Evolutionary conservation across 257 asterid genomes (phyloP).

Genomic region (Solanum lycopersicoides): DNA sequence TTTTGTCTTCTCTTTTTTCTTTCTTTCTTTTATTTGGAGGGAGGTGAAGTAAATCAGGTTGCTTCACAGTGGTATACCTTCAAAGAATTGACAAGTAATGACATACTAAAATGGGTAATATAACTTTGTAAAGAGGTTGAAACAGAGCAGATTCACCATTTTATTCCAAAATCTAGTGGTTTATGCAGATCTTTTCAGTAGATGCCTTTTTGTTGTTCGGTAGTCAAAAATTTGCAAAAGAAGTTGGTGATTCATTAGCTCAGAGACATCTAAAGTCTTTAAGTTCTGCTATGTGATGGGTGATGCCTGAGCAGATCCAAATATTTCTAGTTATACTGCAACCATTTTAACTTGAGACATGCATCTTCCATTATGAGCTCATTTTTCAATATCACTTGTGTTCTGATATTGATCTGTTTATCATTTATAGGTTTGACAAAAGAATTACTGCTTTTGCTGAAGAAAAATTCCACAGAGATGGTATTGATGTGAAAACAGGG

Average conservation of each 20-base stretch:
- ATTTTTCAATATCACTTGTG: neutral
- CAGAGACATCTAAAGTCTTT: neutral
- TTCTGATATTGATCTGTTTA: neutral
- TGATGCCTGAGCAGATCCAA: neutral
- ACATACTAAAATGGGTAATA: neutral
- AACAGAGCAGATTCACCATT: neutral
- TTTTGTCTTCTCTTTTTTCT: neutral
- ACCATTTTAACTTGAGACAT: neutral
- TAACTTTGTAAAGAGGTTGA: neutral
- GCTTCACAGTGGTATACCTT: neutral
- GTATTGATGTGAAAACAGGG: constrained; percentile 79
- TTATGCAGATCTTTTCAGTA: neutral
- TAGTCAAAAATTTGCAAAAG: neutral
- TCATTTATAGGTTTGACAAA: constrained; percentile 81
- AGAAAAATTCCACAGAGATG: constrained; percentile 81
- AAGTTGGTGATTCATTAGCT: neutral
- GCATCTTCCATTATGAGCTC: neutral
- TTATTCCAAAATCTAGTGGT: neutral
- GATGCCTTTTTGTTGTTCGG: neutral
- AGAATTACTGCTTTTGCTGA: constrained; percentile 92
- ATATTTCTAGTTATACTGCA: neutral
- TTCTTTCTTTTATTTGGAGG: neutral
- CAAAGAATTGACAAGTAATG: neutral
- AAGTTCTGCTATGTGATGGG: neutral
- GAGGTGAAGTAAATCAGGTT: neutral